A percentile compares a stretch with the other conserved stretches of the same genome.
phyloP scores from a whole-genome alignment of 306 rosid species.

The Cucurbita pepo region DNA sequence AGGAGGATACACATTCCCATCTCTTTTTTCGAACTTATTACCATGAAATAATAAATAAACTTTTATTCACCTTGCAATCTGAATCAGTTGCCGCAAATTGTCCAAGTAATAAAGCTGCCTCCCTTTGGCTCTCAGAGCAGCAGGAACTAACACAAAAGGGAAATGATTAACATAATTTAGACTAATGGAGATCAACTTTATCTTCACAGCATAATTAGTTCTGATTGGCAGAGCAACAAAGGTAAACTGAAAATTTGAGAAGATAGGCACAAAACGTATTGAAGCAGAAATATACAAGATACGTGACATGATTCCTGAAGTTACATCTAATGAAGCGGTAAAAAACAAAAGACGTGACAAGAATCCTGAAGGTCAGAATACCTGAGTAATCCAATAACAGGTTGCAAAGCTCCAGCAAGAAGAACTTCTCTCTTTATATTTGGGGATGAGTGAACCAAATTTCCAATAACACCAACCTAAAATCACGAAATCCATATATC shows the following conservation, averaged over 20 bases:
- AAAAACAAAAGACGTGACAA: not conserved
- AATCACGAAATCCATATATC: conserved; percentile 20
- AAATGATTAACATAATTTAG: not conserved
- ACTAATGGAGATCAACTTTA: not conserved
- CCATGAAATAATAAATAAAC: not conserved
- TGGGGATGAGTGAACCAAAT: conserved; percentile 93
- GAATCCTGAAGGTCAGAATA: conserved; percentile 10
- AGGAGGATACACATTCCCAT: not conserved
- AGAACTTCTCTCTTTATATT: conserved; percentile 93
- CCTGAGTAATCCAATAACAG: conserved; percentile 95
- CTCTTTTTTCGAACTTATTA: not conserved
- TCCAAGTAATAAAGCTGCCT: conserved; percentile 95
- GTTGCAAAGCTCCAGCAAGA: conserved; percentile 91
- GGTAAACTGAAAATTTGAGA: not conserved
- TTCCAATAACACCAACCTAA: conserved; percentile 98
- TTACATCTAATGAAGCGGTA: not conserved
- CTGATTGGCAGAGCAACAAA: not conserved
- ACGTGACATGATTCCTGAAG: not conserved
- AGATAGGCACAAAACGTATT: not conserved
- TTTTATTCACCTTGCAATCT: conserved; percentile 67
- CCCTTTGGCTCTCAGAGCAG: conserved; percentile 97
- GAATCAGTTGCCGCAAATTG: conserved; percentile 99
- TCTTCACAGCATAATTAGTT: conserved; percentile 7
- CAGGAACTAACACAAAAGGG: conserved; percentile 38
- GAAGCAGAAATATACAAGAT: not conserved